A percentile compares a stretch with the other conserved stretches of the same genome.
Conservation (phyloP, 2,329 filamentous ascomycete species). For the Colletotrichum sp. region DNA sequence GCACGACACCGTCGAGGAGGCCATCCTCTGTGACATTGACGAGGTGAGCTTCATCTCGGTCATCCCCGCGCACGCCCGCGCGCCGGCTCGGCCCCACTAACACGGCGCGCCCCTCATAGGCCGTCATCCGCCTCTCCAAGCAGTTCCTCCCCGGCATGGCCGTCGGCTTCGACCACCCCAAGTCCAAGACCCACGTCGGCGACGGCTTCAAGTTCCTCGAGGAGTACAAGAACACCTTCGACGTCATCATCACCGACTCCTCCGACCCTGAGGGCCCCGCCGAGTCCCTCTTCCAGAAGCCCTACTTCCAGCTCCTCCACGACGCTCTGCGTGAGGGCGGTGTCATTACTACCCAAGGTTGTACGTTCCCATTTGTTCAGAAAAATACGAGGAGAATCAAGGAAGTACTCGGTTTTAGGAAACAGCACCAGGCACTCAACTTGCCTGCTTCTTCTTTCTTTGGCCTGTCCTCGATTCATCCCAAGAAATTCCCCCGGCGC, state of each 20-base stretch:
- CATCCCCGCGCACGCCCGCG: neutral
- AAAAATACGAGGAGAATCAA: slow-evolving; percentile 7
- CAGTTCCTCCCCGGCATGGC: slow-evolving; percentile 96
- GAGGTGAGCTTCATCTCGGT: slow-evolving; percentile 65
- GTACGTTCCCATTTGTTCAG: slow-evolving; percentile 81
- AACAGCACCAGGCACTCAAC: slow-evolving; percentile 17
- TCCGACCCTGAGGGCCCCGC: slow-evolving; percentile 97
- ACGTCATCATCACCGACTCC: slow-evolving; percentile 99
- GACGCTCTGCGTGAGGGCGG: slow-evolving; percentile 92
- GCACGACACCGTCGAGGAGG: slow-evolving; percentile 96
- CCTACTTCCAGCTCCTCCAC: slow-evolving; percentile 94
- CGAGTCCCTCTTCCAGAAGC: slow-evolving; percentile 96
- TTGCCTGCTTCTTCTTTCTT: slow-evolving; percentile 35
- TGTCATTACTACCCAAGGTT: slow-evolving; percentile 99
- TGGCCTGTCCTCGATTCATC: slow-evolving; percentile 17
- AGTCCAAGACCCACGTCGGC: slow-evolving; percentile 89
- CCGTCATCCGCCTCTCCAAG: slow-evolving; percentile 98
- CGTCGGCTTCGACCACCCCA: slow-evolving; percentile 91
- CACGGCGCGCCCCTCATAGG: slow-evolving; percentile 47
- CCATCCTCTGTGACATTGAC: slow-evolving; percentile 96
- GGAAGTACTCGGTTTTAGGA: slow-evolving; percentile 14
- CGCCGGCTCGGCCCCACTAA: neutral
- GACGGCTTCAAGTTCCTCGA: slow-evolving; percentile 99
- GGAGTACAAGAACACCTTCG: slow-evolving; percentile 96
- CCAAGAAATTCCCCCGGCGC: neutral